Evolutionary conservation across 2,329 filamentous ascomycete species (phyloP), one percentile per base, ranked within the genome.

Genomic region (Diaporthe caulivora): DNA sequence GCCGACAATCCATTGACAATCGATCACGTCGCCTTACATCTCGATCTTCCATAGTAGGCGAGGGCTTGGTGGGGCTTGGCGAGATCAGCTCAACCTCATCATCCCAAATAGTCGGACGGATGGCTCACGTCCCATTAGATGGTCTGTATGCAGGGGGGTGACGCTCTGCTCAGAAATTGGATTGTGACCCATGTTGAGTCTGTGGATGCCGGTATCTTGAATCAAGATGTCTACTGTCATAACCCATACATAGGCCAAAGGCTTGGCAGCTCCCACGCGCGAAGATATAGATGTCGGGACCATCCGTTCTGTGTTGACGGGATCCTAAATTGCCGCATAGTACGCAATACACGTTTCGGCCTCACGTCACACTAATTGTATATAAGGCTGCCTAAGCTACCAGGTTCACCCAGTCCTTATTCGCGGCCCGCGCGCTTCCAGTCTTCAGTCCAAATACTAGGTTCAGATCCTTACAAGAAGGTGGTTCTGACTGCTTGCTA

Each of bases 351-450:
- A 37, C 10, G 62, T 51, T 51, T 65, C 44, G 44, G n/a, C 7
- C 29, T 37, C 62, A 17, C 21, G 62, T 34, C 44, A 51, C 26
- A 8, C 29, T 37, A 24, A 13, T 40, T 40, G 11, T 6, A 13
- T 65, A 15, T 51, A 65, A 51, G 60, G 60, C 60, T 65, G 44
- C 51, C 44, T 37, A 21, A 31, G 44, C 60, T 24, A 51, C 44
- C 44, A 65, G 47, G 47, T 51, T 58, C 11, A 7, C 13, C 11
- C 2, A 51, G 51, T 51, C 31, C 44, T 65, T 65, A 26, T 65
- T 24, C 13, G 21, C 13, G 18, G 29, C 5, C 13, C 11, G 5
- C 8, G 42, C 11, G 8, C 18, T 21, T 9, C 31, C 4, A 8
- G 60, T 26, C 18, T n/a, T 34, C 21, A n/a, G 1, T 24, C 13